Conservation (phyloP, 306 rosid genomes). For the Trifolium pratense region DNA sequence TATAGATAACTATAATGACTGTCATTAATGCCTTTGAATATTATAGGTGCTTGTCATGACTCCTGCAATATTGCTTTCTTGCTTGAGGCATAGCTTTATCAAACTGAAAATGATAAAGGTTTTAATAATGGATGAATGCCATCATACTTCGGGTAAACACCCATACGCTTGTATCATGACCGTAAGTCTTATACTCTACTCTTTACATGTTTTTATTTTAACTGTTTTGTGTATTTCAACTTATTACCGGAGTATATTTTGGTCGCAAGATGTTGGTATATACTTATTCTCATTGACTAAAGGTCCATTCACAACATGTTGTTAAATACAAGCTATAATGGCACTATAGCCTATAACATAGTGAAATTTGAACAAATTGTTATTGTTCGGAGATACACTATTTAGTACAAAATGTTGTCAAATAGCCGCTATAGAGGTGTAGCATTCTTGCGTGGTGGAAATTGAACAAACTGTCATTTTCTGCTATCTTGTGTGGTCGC, state of each 20-base stretch:
- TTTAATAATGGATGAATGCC: conserved; percentile 87
- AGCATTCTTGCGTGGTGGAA: too few species aligned
- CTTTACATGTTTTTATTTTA: conserved; percentile 5
- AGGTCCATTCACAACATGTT: background rate
- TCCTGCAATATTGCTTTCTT: conserved; percentile 66
- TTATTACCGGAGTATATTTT: conserved; percentile 22
- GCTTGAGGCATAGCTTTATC: conserved; percentile 75
- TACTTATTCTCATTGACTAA: conserved; percentile 19
- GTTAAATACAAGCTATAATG: too few species aligned
- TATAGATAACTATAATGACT: background rate
- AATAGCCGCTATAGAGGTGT: too few species aligned
- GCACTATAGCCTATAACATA: background rate
- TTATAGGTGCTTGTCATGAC: conserved; percentile 91
- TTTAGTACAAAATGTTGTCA: background rate
- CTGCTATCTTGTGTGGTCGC: background rate
- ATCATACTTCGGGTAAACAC: conserved; percentile 73
- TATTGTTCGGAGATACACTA: too few species aligned
- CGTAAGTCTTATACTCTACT: conserved; percentile 55
- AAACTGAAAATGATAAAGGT: conserved; percentile 75
- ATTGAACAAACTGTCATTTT: too few species aligned
- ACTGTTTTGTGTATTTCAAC: conserved; percentile 11
- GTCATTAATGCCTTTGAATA: conserved; percentile 31
- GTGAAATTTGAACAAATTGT: background rate
- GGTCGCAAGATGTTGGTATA: background rate
- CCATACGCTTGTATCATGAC: conserved; percentile 79